Percentiles rank a stretch among this genome's conserved stretches.
Evolutionary conservation across 805 yeast genomes (phyloP).

Genomic region (Kodamaea leandrae): DNA sequence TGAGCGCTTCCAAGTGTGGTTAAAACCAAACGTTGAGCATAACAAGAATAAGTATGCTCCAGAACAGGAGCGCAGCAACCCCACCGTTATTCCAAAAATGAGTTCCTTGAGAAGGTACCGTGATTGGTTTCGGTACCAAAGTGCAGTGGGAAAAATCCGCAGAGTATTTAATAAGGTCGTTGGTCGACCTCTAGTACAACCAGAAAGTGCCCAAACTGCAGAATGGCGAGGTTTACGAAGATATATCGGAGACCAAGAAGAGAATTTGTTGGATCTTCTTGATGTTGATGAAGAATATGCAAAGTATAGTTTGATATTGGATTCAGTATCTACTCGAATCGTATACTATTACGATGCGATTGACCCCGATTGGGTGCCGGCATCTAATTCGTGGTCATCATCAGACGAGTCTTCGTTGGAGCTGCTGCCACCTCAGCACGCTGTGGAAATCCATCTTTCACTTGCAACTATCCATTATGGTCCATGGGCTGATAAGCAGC

Average conservation of each 20-base stretch:
- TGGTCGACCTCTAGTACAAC: slow-evolving; percentile 4
- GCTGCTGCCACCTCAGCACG: slow-evolving; percentile 35
- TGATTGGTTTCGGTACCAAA: slow-evolving; percentile 23
- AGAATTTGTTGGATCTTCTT: slow-evolving; percentile 27
- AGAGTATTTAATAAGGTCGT: not conserved
- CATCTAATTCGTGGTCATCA: slow-evolving; percentile 40
- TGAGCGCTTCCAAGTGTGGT: slow-evolving; percentile 52
- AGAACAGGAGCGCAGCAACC: slow-evolving; percentile 3
- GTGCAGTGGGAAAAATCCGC: slow-evolving; percentile 8
- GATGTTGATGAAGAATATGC: slow-evolving; percentile 71
- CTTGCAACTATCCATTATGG: slow-evolving; percentile 78
- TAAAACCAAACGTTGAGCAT: slow-evolving; percentile 72
- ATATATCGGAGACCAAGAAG: slow-evolving; percentile 49
- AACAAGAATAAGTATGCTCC: slow-evolving; percentile 20
- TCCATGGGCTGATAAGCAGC: slow-evolving; percentile 92
- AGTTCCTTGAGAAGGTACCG: slow-evolving; percentile 18
- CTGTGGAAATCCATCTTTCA: slow-evolving; percentile 56
- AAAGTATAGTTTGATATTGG: slow-evolving; percentile 65
- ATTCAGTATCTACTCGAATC: slow-evolving; percentile 53
- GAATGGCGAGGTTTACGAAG: slow-evolving; percentile 79
- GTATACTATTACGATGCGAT: slow-evolving; percentile 59
- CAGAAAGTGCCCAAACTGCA: slow-evolving; percentile 5
- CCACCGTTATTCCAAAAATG: slow-evolving; percentile 4
- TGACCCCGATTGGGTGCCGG: not conserved
- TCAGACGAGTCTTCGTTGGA: slow-evolving; percentile 18